Base-by-base conservation (phyloP, 2,329 filamentous ascomycete genomes). In the Myrmaecium sp. region DNA sequence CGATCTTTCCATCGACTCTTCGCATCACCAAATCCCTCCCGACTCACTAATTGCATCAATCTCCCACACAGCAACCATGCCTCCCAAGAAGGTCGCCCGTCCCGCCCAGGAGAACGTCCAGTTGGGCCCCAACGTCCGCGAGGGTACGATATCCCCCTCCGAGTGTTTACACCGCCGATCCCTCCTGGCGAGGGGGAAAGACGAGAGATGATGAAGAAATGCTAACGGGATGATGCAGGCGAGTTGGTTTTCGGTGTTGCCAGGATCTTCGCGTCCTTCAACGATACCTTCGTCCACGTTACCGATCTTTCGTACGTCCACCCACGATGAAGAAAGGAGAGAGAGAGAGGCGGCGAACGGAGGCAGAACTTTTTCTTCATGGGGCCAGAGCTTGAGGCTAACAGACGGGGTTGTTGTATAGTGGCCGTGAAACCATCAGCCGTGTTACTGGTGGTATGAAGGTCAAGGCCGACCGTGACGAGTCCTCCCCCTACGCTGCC, bases 361-460 rank as follows among this genome's bases (percentile, higher is more conserved):
- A n/a, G n/a, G n/a, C n/a, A n/a, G n/a, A n/a, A n/a, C n/a, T n/a
- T n/a, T n/a, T n/a, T n/a, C n/a, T n/a, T n/a, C n/a, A n/a, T n/a
- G 13, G 11, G 28, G 28, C 14, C 12, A 27, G 13, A 14, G 14
- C 6, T 6, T 16, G 6, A 64, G 62, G 64, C 70, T 75, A 64
- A 76, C 64, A 54, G 58, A 54, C 58, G 69, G 65, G 64, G 64
- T 72, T 65, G 70, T 72, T 69, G 59, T 68, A n/a, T n/a, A 91
- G 81, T 66, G 89, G 89, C 67, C 89, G 89, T 66, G 89, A 98
- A 79, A 98, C 91, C 66, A 94, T 98, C 69, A 81, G 74, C 74
- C 84, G 89, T 81, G 86, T 98, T 48, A 98, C 91, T 52, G 89
- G 91, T 69, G 91, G 91, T 58, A 98, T 98, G 89, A 98, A 98